Evolutionary conservation across 2,329 filamentous ascomycete species (phyloP).

Genomic region (Pyricularia pennisetigena): DNA sequence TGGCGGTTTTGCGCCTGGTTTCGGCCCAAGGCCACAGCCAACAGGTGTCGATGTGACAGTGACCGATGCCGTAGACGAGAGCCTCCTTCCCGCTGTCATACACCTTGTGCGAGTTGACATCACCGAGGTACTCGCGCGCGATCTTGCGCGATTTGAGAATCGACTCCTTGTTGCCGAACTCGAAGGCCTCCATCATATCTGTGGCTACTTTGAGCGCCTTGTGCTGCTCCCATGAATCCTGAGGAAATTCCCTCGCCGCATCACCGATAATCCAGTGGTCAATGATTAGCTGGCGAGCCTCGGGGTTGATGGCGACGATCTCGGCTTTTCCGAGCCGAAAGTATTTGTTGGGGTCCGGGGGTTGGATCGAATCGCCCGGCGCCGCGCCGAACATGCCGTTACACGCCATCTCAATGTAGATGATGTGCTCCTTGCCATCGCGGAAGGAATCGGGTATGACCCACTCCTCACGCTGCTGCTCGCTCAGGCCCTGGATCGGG

Average conservation of each 20-base stretch:
- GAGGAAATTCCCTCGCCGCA: slow-evolving; percentile 54
- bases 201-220: slow-evolving; percentile 52
- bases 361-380: slow-evolving; percentile 45
- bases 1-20: slow-evolving; percentile 55
- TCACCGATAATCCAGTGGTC: slow-evolving; percentile 59
- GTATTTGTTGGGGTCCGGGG: slow-evolving; percentile 47
- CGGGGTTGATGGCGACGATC: slow-evolving; percentile 52
- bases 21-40: slow-evolving; percentile 65
- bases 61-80: slow-evolving; percentile 65
- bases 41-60: slow-evolving; percentile 62
- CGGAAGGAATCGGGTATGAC: slow-evolving; percentile 48
- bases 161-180: slow-evolving; percentile 46
- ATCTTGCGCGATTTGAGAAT: slow-evolving; percentile 48
- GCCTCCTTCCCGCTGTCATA: slow-evolving; percentile 68
- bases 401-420: slow-evolving; percentile 63
- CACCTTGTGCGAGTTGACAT: slow-evolving; percentile 59
- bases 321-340: slow-evolving; percentile 47
- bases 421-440: slow-evolving; percentile 50
- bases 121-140: slow-evolving; percentile 48
- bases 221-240: slow-evolving; percentile 53
- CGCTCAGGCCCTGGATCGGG: slow-evolving; percentile 55
- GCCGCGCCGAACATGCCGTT: slow-evolving; percentile 56
- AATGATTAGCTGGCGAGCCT: slow-evolving; percentile 49
- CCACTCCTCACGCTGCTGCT: slow-evolving; percentile 54
- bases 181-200: slow-evolving; percentile 56